Evolutionary conservation across 768 basidiomycete genomes (phyloP), one percentile per base, ranked within the genome.

Genomic region (Jaapia argillacea): DNA sequence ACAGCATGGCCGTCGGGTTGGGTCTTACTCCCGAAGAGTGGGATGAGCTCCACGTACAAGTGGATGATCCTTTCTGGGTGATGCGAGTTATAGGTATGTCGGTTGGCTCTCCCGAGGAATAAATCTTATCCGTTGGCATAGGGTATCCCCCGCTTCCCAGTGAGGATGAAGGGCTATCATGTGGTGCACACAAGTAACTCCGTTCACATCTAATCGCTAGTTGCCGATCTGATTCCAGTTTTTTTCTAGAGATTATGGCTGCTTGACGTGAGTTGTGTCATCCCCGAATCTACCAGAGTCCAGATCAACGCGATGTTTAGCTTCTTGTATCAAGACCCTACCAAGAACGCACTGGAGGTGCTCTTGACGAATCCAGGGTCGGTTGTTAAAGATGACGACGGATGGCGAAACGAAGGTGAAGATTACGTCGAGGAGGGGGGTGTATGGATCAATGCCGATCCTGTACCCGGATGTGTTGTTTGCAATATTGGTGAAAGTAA

Each of bases 401-500:
- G 28, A 10, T n/a, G n/a, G n/a, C n/a, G n/a, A n/a, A 10, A 10
- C 28, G 10, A 10, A 10, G 28, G 10, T 58, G 55, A 60, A 2
- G 75, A 83, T 52, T 68, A 77, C 24, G 75, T 75, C 3, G 59
- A 64, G 21, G 72, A 77, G 46, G 67, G 73, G 42, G 82, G 85
- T 2, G 50, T 69, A 1, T 94, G 91, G 90, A 81, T 93, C 41
- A 74, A 77, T 39, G 90, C 87, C 0, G 81, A 91, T 58, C 92
- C 92, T 0, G 72, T 87, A 18, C 79, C 78, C 12, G 83, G 80
- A 6, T 87, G 85, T 49, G 67, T 94, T 5, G 86, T 96, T 16
- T 90, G 88, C 59, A 96, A 96, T 53, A 81, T 96, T 31, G 91
- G 91, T 20, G 85, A 89, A 68, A 94, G 90, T 86, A 46, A 57